Base-by-base conservation (phyloP, 495 filamentous ascomycete species). In the Cercophora samala region DNA sequence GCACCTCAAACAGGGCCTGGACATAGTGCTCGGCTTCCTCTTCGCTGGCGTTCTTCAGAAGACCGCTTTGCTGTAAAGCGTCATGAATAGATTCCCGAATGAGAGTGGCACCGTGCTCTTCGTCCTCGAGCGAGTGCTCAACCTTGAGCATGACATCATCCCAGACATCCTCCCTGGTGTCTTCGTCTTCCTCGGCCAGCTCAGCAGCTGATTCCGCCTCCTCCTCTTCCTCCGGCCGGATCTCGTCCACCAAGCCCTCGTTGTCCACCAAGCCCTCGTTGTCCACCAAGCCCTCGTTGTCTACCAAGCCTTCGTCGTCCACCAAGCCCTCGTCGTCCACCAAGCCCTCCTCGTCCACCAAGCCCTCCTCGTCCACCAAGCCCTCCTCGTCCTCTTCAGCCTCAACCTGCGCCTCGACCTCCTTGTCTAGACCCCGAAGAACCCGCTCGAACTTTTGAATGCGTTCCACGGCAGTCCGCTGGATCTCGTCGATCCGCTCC, bases 401-500 rank as follows among this genome's bases (percentile, higher is more conserved):
- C 2, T 75, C 73, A 18, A 69, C 72, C 3, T 9, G n/a, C 9
- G 3, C 53, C 3, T 56, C 53, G 18, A 18, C 9, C 13, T 56
- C 22, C 4, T 23, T 4, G n/a, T 56, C 53, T 5, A 88, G 42
- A 18, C 85, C 87, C 60, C 87, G 76, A 6, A 96, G 80, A 0
- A 83, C 78, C 24, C 80, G 80, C 76, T 94, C 89, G 66, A 91
- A 92, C 25, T 85, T 86, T 52, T 89, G 85, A 17, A 93, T 83
- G 58, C 83, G 80, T 13, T 77, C 84, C 55, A 83, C 81, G 55
- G 85, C 88, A 37, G 81, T 82, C 5, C 77, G 82, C 77, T 99
- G 96, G 54, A 97, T 91, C 11, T 81, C 76, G 17, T 90, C 79
- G 51, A 96, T 90, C 59, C 91, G 81, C 8, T 86, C 83, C 17